These are phyloP conservation scores for Gautieria morchelliformis DNA, from an alignment of 768 basidiomycete genomes.

Conservation along the genomic window DNA sequence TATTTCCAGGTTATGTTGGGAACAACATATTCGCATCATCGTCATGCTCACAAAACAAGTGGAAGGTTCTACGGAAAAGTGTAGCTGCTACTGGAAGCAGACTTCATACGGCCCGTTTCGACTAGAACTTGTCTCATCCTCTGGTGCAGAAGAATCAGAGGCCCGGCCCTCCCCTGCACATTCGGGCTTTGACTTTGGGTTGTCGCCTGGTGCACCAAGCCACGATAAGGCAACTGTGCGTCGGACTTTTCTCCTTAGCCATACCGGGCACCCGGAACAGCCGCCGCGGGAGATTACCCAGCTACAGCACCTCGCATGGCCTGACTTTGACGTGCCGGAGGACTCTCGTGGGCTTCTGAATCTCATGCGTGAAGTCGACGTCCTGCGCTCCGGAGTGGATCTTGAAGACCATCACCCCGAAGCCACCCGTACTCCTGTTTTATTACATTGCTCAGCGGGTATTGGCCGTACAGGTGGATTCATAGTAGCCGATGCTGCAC, in stretches of 20 bases:
- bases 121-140: conserved; percentile 41
- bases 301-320: conserved; percentile 91
- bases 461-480: conserved; percentile 93
- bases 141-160: conserved; percentile 34
- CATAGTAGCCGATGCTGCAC: conserved; percentile 79
- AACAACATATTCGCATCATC: conserved; percentile 90
- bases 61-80: conserved; percentile 84
- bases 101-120: conserved; percentile 61
- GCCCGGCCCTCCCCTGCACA: background rate
- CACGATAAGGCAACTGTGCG: conserved; percentile 44
- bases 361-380: conserved; percentile 65
- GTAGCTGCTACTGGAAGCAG: conserved; percentile 75
- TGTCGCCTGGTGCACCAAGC: conserved; percentile 14
- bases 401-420: conserved; percentile 19
- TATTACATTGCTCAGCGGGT: conserved; percentile 89
- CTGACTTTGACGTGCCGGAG: conserved; percentile 91
- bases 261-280: conserved; percentile 48
- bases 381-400: conserved; percentile 15
- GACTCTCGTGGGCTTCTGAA: conserved; percentile 66
- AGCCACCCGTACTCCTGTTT: conserved; percentile 35
- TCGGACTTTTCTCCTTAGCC: conserved; percentile 52
- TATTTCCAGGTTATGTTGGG: conserved; percentile 66
- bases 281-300: conserved; percentile 67
- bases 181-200: conserved; percentile 34
- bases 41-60: conserved; percentile 94